Base-by-base conservation (phyloP, 2,329 filamentous ascomycete genomes). In the Cadophora luteo-olivacea region DNA sequence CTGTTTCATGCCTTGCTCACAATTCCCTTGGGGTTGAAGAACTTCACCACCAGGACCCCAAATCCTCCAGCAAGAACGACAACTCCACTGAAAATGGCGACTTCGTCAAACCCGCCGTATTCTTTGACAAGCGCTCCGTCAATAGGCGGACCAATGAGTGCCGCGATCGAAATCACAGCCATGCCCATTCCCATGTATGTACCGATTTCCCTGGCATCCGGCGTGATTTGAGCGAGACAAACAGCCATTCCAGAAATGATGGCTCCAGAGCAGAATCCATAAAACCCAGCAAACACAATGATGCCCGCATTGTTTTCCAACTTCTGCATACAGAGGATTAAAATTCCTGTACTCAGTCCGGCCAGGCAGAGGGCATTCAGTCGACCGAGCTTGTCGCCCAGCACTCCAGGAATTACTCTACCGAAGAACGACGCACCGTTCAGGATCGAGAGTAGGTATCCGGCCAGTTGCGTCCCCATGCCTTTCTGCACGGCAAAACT, bases 161-260 rank as follows among this genome's bases (percentile, higher is more conserved):
- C 89, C 3, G 88, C 90, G 41, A 93, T 80, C 0, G 86, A 84
- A 66, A 87, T 81, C 41, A 90, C 74, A n/a, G 86, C 85, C 77
- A 91, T 91, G 16, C 86, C 84, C 1, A 86, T 84, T 0, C 92
- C 92, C 7, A 87, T 88, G n/a, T 91, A 85, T 1, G 89, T 85
- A 14, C 92, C 92, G 51, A 94, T 89, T 76, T 92, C 84, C 33
- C 86, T 82, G 29, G 92, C 84, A 67, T 92, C 88, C 1, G 86
- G 88, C 0, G 84, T 82, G 1, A 89, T 78, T 12, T 68, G 65
- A 5, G 72, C 58, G 1, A 75, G 48, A 33, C 67, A 69, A 4
- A 72, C 68, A 1, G 70, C 62, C 64, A 74, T 68, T 2, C 75
- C 64, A 14, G 77, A 77, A 8, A 80, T 72, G 33, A 80, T 77